phyloP scores from a whole-genome alignment of 192 early-diverging fungal genomes.

The Coemansia sp. region DNA sequence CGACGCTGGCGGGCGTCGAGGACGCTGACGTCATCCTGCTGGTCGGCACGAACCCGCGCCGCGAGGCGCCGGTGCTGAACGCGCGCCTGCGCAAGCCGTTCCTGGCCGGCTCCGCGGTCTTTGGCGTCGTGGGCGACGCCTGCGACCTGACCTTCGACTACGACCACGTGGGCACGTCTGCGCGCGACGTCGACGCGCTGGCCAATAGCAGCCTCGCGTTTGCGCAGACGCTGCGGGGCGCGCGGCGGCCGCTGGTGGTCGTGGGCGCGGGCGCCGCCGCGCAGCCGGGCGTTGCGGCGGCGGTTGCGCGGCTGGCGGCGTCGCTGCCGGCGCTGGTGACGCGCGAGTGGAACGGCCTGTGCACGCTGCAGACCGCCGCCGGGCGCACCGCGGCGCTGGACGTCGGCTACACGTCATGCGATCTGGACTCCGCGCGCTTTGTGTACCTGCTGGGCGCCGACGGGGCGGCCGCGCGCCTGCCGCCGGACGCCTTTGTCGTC shows the following conservation, averaged over 20 bases:
- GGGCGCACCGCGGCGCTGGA: conserved; percentile 86
- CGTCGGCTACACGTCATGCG: conserved; percentile 77
- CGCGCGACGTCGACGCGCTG: conserved; percentile 67
- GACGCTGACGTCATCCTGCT: conserved; percentile 90
- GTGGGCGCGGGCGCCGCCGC: conserved; percentile 81
- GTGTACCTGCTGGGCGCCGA: conserved; percentile 94
- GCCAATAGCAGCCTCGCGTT: conserved; percentile 71
- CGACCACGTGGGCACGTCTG: conserved; percentile 72
- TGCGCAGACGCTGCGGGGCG: conserved; percentile 67
- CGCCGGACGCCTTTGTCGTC: conserved; percentile 88
- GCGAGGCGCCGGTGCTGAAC: conserved; percentile 94
- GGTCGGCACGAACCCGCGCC: conserved; percentile 93
- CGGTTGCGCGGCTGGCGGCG: conserved; percentile 73
- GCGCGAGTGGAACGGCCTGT: conserved; percentile 85
- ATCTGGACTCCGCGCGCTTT: conserved; percentile 54
- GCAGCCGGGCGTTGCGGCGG: conserved; percentile 62
- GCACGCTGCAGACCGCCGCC: conserved; percentile 86
- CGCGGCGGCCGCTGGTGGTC: conserved; percentile 89
- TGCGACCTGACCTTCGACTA: conserved; percentile 89
- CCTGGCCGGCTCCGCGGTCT: conserved; percentile 72
- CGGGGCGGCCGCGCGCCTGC: conserved; percentile 55
- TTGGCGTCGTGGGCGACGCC: conserved; percentile 78
- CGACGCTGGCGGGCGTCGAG: conserved; percentile 83
- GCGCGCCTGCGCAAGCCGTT: conserved; percentile 94
- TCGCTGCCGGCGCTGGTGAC: conserved; percentile 68